phyloP scores from a whole-genome alignment of 176 grass and related monocot genomes.

The Cocos nucifera region DNA sequence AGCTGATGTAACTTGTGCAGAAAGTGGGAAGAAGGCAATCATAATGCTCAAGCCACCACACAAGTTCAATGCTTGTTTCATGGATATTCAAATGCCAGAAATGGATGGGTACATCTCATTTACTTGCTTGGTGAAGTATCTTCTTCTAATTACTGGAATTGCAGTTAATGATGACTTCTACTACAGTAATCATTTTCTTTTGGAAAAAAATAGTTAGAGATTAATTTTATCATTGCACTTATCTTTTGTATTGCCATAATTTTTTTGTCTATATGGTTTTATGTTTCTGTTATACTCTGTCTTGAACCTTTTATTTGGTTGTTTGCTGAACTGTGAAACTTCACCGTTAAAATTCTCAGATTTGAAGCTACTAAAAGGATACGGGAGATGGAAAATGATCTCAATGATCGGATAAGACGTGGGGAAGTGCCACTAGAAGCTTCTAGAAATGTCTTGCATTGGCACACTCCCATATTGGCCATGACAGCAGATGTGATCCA shows the following conservation, averaged over 20 bases:
- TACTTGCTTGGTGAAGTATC: background rate
- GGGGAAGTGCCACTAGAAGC: slow-evolving; percentile 41
- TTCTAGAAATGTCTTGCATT: slow-evolving; percentile 29
- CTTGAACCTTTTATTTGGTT: too few species aligned
- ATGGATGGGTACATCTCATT: slow-evolving; percentile 75
- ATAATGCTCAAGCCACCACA: slow-evolving; percentile 67
- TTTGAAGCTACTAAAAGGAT: slow-evolving; percentile 91
- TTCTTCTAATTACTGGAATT: slow-evolving; percentile 4
- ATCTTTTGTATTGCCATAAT: too few species aligned
- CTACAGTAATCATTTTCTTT: too few species aligned
- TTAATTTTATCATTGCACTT: background rate
- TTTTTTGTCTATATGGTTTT: too few species aligned
- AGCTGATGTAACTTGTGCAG: slow-evolving; percentile 60
- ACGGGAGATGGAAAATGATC: slow-evolving; percentile 63
- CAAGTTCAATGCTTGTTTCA: slow-evolving; percentile 95
- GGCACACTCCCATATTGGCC: slow-evolving; percentile 89
- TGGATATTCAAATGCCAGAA: slow-evolving; percentile 99
- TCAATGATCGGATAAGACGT: slow-evolving; percentile 58
- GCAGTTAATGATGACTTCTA: too few species aligned
- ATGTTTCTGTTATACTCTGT: too few species aligned
- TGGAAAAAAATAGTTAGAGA: too few species aligned
- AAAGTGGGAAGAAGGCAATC: slow-evolving; percentile 69
- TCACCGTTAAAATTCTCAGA: slow-evolving; percentile 23
- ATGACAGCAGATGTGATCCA: slow-evolving; percentile 99
- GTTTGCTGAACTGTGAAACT: too few species aligned